phyloP scores from a whole-genome alignment of 2,329 filamentous ascomycete species.

The Neonectria magnoliae region DNA sequence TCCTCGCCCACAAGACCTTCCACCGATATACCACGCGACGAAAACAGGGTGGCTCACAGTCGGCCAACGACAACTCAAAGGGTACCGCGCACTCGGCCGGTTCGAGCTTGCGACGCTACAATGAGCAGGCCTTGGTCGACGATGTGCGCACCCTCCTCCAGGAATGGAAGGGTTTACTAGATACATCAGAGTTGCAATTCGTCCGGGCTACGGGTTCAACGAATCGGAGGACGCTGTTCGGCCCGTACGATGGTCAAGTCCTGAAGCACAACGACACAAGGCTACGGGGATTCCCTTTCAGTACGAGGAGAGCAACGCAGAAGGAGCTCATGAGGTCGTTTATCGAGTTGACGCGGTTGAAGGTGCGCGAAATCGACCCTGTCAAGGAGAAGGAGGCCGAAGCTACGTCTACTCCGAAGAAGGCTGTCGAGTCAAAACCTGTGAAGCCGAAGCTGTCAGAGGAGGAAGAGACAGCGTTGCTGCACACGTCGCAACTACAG shows the following conservation, averaged over 20 bases:
- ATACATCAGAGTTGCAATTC: slow-evolving; percentile 86
- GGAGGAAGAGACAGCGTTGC: slow-evolving; percentile 81
- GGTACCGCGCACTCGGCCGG: slow-evolving; percentile 94
- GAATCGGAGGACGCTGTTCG: slow-evolving; percentile 88
- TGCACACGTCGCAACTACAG: slow-evolving; percentile 91
- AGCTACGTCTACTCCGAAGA: slow-evolving; percentile 44
- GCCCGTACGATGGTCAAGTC: slow-evolving; percentile 89
- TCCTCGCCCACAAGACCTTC: slow-evolving; percentile 96
- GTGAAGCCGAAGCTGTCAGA: slow-evolving; percentile 75
- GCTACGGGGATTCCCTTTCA: slow-evolving; percentile 91
- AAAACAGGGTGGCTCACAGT: slow-evolving; percentile 96
- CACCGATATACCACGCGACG: slow-evolving; percentile 95
- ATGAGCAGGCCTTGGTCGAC: slow-evolving; percentile 88
- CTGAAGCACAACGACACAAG: slow-evolving; percentile 81
- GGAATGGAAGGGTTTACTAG: slow-evolving; percentile 88
- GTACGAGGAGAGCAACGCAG: slow-evolving; percentile 89
- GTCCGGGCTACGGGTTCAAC: slow-evolving; percentile 88
- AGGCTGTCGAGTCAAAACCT: slow-evolving; percentile 57
- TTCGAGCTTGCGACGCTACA: slow-evolving; percentile 88
- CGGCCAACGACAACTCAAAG: slow-evolving; percentile 92
- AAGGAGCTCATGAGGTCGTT: slow-evolving; percentile 95
- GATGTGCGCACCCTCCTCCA: slow-evolving; percentile 84
- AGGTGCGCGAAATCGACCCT: slow-evolving; percentile 82
- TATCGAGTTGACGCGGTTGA: slow-evolving; percentile 90
- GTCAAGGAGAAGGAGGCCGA: slow-evolving; percentile 62